Evolutionary conservation across 2,329 filamentous ascomycete genomes (phyloP).

Genomic region (Mollisia scopiformis): DNA sequence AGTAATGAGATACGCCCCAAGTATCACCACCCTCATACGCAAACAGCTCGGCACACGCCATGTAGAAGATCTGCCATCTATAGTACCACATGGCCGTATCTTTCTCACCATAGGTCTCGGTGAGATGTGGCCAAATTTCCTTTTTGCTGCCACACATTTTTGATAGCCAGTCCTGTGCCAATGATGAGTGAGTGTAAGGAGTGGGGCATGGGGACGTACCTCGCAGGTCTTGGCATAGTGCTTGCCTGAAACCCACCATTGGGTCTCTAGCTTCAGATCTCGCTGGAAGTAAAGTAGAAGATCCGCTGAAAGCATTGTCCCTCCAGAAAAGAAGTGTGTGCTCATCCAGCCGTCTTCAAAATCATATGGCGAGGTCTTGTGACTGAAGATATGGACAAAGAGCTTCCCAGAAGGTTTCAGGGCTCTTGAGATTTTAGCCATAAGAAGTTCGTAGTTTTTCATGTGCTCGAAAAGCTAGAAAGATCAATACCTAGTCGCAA

Average conservation of each 20-base stretch:
- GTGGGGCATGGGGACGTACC: constrained; percentile 39
- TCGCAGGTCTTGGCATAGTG: constrained; percentile 74
- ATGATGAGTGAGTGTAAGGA: constrained; percentile 4
- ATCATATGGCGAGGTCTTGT: constrained; percentile 68
- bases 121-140: constrained; percentile 64
- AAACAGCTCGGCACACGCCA: constrained; percentile 73
- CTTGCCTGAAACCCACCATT: constrained; percentile 73
- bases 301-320: constrained; percentile 72
- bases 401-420: constrained; percentile 67
- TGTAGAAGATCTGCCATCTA: constrained; percentile 73
- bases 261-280: constrained; percentile 59
- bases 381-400: constrained; percentile 71
- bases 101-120: constrained; percentile 66
- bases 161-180: constrained; percentile 58
- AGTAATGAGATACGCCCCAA: constrained; percentile 69
- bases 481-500: constrained; percentile 4
- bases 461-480: constrained; percentile 73
- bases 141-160: constrained; percentile 62
- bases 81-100: constrained; percentile 66
- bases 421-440: constrained; percentile 62
- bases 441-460: constrained; percentile 73
- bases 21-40: constrained; percentile 66
- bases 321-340: constrained; percentile 72
- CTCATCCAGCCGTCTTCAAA: constrained; percentile 77
- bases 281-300: constrained; percentile 68